phyloP scores from a whole-genome alignment of 352 stramenopile species.

The Pythium phragmitis region DNA sequence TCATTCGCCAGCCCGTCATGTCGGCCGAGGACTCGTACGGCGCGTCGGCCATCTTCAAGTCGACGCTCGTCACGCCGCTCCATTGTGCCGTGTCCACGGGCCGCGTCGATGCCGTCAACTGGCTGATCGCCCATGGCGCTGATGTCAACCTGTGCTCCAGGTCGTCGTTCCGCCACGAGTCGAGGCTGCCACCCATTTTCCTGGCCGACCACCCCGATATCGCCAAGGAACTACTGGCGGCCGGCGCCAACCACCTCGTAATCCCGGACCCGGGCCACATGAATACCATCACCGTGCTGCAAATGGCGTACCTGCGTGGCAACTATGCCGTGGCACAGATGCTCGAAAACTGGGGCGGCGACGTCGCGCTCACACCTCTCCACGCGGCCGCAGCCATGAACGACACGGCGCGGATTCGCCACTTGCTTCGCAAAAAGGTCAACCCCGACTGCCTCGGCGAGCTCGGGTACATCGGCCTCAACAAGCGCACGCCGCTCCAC shows the following conservation, averaged over 20 bases:
- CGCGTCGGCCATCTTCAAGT: slow-evolving; percentile 61
- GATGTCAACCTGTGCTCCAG: slow-evolving; percentile 79
- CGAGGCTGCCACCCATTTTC: slow-evolving; percentile 75
- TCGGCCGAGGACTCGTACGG: slow-evolving; percentile 60
- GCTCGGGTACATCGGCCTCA: slow-evolving; percentile 75
- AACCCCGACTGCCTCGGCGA: slow-evolving; percentile 75
- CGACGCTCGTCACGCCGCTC: slow-evolving; percentile 68
- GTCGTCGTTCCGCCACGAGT: slow-evolving; percentile 67
- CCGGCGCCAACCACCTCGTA: slow-evolving; percentile 72
- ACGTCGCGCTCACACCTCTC: slow-evolving; percentile 76
- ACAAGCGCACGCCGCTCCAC: slow-evolving; percentile 77
- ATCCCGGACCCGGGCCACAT: slow-evolving; percentile 81
- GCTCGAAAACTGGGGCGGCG: slow-evolving; percentile 79
- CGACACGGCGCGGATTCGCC: slow-evolving; percentile 55
- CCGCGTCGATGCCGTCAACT: slow-evolving; percentile 66
- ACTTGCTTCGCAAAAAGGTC: slow-evolving; percentile 70
- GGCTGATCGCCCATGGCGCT: slow-evolving; percentile 66
- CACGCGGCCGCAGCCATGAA: slow-evolving; percentile 75
- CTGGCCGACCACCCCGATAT: slow-evolving; percentile 80
- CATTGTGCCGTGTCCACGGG: slow-evolving; percentile 82
- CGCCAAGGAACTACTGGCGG: slow-evolving; percentile 58
- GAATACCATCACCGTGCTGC: slow-evolving; percentile 84
- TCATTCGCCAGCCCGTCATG: slow-evolving; percentile 70
- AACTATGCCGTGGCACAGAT: slow-evolving; percentile 83
- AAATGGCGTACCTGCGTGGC: slow-evolving; percentile 73